Percentiles rank a stretch among this genome's conserved stretches.
Conservation (phyloP, 2,329 filamentous ascomycete species). For the Diplodia corticola region DNA sequence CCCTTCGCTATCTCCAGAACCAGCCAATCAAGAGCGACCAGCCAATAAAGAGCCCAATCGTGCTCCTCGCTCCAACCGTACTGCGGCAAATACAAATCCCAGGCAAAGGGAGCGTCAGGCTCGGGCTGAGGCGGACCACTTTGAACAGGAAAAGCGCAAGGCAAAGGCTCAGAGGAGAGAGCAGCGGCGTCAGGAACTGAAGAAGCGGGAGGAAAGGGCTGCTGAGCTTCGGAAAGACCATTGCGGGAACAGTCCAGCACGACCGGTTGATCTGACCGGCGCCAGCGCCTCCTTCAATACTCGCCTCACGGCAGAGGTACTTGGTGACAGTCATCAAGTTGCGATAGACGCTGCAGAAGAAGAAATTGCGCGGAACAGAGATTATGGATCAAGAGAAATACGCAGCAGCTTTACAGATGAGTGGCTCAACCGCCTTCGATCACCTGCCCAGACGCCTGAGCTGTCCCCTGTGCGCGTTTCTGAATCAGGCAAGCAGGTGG, state of each 20-base stretch:
- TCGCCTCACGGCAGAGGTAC: background rate
- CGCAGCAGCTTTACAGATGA: constrained; percentile 14
- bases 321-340: background rate
- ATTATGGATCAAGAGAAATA: constrained; percentile 11
- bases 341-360: background rate
- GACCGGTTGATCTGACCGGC: background rate
- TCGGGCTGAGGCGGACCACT: background rate
- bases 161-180: constrained; percentile 1
- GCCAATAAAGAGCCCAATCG: background rate
- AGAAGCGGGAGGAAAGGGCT: constrained; percentile 1
- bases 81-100: background rate
- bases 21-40: background rate
- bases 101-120: background rate
- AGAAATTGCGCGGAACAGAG: background rate
- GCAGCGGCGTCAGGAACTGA: background rate
- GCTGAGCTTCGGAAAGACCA: constrained; percentile 1
- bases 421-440: constrained; percentile 3
- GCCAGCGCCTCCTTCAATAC: background rate
- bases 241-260: background rate
- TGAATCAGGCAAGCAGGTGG: background rate
- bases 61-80: background rate
- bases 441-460: constrained; percentile 2
- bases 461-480: background rate
- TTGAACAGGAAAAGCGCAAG: background rate
- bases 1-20: background rate